Evolutionary conservation across 257 asterid genomes (phyloP).

Genomic region (Capsicum chinense): DNA sequence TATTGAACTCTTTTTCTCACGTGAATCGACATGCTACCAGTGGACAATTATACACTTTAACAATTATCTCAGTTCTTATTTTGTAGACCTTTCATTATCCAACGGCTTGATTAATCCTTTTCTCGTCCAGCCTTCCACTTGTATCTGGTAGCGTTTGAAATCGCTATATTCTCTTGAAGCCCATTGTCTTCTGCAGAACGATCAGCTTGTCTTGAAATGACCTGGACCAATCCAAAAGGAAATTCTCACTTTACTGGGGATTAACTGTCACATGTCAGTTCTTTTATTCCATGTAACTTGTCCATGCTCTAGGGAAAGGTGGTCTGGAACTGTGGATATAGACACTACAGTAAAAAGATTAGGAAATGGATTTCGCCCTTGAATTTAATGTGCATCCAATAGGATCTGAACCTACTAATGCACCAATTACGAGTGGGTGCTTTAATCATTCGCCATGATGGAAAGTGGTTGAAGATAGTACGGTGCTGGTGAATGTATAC

Average conservation of each 20-base stretch:
- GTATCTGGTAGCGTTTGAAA: background rate
- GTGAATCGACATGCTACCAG: background rate
- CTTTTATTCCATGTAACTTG: background rate
- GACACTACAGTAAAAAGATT: background rate
- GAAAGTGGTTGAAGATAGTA: background rate
- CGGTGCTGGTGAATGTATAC: background rate
- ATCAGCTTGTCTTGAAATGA: background rate
- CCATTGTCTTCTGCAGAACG: background rate
- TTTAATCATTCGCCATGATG: background rate
- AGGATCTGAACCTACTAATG: background rate
- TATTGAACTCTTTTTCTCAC: background rate
- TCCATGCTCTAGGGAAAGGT: background rate
- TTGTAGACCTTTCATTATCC: background rate
- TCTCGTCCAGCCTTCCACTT: background rate
- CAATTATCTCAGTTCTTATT: background rate
- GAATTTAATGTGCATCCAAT: background rate
- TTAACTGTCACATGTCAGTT: background rate
- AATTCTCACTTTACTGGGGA: background rate
- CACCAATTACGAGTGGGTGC: background rate
- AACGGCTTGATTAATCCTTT: background rate
- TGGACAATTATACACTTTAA: background rate
- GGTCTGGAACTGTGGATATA: background rate
- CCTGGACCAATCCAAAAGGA: background rate
- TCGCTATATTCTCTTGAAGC: background rate
- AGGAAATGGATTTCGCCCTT: background rate